Percentiles rank a stretch among this genome's conserved stretches.
phyloP scores from a whole-genome alignment of 2,329 filamentous ascomycete genomes.

The Aureobasidium sp. region DNA sequence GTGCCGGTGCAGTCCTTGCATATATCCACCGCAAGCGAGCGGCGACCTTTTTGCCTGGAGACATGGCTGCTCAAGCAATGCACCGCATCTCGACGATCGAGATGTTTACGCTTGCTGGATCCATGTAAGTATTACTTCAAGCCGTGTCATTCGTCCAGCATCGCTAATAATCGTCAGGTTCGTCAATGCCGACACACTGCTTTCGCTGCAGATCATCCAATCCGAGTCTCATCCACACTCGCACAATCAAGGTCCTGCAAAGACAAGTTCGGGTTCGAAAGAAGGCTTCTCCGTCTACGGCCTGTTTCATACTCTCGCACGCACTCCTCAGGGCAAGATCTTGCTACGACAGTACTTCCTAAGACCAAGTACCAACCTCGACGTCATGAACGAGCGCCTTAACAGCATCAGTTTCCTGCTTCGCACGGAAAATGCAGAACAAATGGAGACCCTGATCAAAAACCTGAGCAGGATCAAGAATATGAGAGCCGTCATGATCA shows the following conservation, averaged over 20 bases:
- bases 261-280: slow-evolving; percentile 57
- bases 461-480: slow-evolving; percentile 67
- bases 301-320: slow-evolving; percentile 66
- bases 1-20: slow-evolving; percentile 77
- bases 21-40: slow-evolving; percentile 66
- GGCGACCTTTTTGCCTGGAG: slow-evolving; percentile 55
- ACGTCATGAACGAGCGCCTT: slow-evolving; percentile 64
- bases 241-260: slow-evolving; percentile 64
- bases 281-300: slow-evolving; percentile 80
- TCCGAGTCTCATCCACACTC: slow-evolving; percentile 77
- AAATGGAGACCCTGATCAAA: slow-evolving; percentile 57
- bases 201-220: slow-evolving; percentile 77
- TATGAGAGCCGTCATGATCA: slow-evolving; percentile 59
- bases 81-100: slow-evolving; percentile 59
- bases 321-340: slow-evolving; percentile 70
- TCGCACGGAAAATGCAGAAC: slow-evolving; percentile 57
- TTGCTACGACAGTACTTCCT: slow-evolving; percentile 75
- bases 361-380: slow-evolving; percentile 63
- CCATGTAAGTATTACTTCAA: slow-evolving; percentile 43
- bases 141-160: neutral
- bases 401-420: slow-evolving; percentile 61
- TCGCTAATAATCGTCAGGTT: slow-evolving; percentile 51
- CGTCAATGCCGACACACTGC: slow-evolving; percentile 70
- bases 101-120: slow-evolving; percentile 64
- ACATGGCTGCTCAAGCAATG: slow-evolving; percentile 45